A percentile compares a stretch with the other conserved stretches of the same genome.
Conservation (phyloP, 306 rosid species). For the Cicer pinnatifidum region DNA sequence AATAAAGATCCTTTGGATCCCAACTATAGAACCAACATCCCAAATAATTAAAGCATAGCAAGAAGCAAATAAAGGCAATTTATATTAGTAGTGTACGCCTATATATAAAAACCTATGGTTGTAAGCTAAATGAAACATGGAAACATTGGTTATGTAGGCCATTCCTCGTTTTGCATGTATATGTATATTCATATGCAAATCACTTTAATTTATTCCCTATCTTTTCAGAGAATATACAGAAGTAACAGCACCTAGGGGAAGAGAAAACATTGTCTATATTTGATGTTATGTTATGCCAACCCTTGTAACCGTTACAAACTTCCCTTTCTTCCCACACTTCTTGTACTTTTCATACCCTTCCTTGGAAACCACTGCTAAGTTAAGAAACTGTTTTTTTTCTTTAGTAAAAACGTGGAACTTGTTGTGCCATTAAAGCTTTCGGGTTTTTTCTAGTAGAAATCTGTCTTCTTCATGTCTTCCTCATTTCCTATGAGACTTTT, state of each 20-base stretch:
- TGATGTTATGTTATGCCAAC: constrained; percentile 39
- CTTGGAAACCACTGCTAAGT: constrained; percentile 1
- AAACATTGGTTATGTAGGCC: constrained; percentile 22
- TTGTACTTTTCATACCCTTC: constrained; percentile 32
- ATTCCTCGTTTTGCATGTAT: constrained; percentile 42
- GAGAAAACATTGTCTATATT: constrained; percentile 50
- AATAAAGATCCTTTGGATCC: constrained; percentile 20
- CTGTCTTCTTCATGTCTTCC: neutral
- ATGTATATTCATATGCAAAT: constrained; percentile 25
- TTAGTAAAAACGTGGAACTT: constrained; percentile 36
- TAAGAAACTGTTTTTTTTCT: constrained; percentile 36
- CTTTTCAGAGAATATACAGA: constrained; percentile 53
- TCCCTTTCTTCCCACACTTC: constrained; percentile 42
- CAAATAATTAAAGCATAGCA: constrained; percentile 38
- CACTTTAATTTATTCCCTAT: constrained; percentile 38
- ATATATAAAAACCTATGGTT: constrained; percentile 29
- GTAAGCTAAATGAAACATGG: constrained; percentile 3
- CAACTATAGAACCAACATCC: constrained; percentile 33
- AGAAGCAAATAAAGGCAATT: constrained; percentile 14
- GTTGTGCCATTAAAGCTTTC: constrained; percentile 1
- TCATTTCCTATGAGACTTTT: neutral
- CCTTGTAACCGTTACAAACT: constrained; percentile 51
- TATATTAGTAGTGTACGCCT: constrained; percentile 18
- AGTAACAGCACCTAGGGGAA: constrained; percentile 46
- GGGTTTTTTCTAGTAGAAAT: constrained; percentile 15